Base-by-base conservation (phyloP, 352 stramenopile genomes). In the Pythium brachiatum region DNA sequence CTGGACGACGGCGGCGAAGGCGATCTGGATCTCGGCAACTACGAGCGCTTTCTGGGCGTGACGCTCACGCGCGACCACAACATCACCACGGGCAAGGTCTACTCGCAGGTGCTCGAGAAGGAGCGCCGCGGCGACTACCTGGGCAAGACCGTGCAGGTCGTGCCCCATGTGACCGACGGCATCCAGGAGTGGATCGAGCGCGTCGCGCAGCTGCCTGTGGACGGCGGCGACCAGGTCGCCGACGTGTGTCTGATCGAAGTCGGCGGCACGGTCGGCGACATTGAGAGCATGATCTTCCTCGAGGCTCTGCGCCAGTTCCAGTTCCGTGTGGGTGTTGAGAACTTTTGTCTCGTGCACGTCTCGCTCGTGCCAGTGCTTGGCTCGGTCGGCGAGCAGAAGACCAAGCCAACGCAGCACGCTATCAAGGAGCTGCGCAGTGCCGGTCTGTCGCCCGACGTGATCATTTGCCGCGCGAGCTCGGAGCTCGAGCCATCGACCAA, bases 211-310 rank as follows among this genome's bases (percentile, higher is more conserved):
- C 83, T 98, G 38, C 86, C 92, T 27, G 96, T 99, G 9, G 92
- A 99, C 53, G 92, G 89, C 21, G 74, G 64, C 13, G 73, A 88
- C 53, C 65, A 88, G 53, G 69, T 78, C 31, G 77, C 97, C 0
- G 98, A 99, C 69, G 86, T 99, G 29, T 99, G 97, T 73, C 87
- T 99, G 32, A 98, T 99, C 62, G 98, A 99, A 84, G 94, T 99
- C 6, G 98, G 98, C 57, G 98, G 98, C 41, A 99, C 98, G 5
- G 97, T 99, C n/a, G 98, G 98, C 38, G 98, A 99, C 73, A 99
- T 99, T 79, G 98, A 99, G 85, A 98, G 86, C 41, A 98, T 98
- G 76, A 92, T 99, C 12, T 99, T 99, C 81, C 88, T 99, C 47
- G 98, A 99, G 81, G 97, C 97, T 44, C 76, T 99, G 53, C 90